phyloP scores from a whole-genome alignment of 495 filamentous ascomycete genomes.

The Jackrogersella multiformis region DNA sequence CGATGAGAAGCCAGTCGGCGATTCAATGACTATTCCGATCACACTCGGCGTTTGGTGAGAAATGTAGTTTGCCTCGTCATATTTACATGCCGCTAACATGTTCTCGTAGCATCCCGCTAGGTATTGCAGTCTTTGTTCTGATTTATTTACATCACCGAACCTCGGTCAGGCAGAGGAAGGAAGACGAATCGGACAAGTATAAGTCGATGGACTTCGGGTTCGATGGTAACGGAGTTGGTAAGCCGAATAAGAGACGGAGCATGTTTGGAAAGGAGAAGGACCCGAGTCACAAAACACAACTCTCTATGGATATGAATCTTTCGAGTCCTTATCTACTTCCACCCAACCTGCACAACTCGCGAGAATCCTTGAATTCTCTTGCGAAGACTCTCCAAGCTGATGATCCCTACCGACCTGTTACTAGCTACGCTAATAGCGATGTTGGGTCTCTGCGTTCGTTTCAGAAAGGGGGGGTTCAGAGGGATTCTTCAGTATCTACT shows the following conservation, averaged over 20 bases:
- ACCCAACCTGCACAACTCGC: conserved; percentile 76
- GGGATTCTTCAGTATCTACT: conserved; percentile 68
- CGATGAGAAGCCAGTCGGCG: conserved; percentile 67
- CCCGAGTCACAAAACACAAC: conserved; percentile 64
- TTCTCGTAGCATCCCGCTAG: conserved; percentile 74
- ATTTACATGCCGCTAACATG: conserved; percentile 42
- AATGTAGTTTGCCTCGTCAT: not conserved
- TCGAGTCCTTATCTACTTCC: conserved; percentile 91
- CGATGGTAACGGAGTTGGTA: conserved; percentile 55
- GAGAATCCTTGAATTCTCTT: conserved; percentile 85
- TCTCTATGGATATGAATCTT: conserved; percentile 86
- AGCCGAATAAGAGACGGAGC: conserved; percentile 55
- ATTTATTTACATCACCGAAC: conserved; percentile 81
- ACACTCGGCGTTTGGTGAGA: conserved; percentile 83
- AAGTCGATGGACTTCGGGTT: conserved; percentile 95
- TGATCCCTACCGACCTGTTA: conserved; percentile 84
- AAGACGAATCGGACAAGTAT: conserved; percentile 88
- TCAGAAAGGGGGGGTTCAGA: conserved; percentile 60
- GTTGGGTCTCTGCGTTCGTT: conserved; percentile 66
- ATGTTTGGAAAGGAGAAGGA: conserved; percentile 63
- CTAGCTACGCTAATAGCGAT: conserved; percentile 67
- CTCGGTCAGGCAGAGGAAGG: conserved; percentile 72
- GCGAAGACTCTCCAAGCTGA: conserved; percentile 76
- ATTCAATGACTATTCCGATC: conserved; percentile 75
- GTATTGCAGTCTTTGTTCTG: conserved; percentile 71